Conservation (phyloP, 192 early-diverging fungal species). For the Mortierella hygrophila region DNA sequence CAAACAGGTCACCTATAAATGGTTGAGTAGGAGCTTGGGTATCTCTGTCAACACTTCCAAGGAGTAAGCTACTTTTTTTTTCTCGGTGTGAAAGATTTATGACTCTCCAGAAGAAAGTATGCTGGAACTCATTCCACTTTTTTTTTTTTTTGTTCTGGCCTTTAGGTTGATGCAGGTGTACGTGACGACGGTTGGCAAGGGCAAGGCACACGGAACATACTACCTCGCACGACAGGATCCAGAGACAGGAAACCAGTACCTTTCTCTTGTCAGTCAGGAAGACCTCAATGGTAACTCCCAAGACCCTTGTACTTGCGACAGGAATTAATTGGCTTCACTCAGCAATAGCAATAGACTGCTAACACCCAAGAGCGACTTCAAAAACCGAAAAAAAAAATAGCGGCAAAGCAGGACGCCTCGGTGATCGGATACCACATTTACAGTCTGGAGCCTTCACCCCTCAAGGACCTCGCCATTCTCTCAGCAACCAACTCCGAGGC, state of each 20-base stretch:
- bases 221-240: slow-evolving; percentile 40
- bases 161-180: slow-evolving; percentile 45
- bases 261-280: slow-evolving; percentile 39
- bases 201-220: slow-evolving; percentile 43
- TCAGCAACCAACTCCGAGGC: slow-evolving; percentile 39
- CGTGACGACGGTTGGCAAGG: slow-evolving; percentile 23
- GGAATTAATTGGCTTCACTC: neutral
- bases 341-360: too few relatives aligned
- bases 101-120: neutral
- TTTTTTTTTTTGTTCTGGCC: neutral
- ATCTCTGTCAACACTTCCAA: slow-evolving; percentile 53
- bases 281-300: slow-evolving; percentile 17
- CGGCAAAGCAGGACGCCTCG: slow-evolving; percentile 10
- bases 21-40: slow-evolving; percentile 53
- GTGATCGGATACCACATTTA: slow-evolving; percentile 46
- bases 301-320: neutral
- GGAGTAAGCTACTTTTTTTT: slow-evolving; percentile 10
- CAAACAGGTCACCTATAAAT: slow-evolving; percentile 46
- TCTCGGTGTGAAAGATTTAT: neutral
- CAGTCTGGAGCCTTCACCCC: slow-evolving; percentile 39
- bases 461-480: slow-evolving; percentile 34
- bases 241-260: slow-evolving; percentile 24
- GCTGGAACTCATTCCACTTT: neutral
- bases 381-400: slow-evolving; percentile 13
- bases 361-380: neutral